A percentile compares a stretch with the other conserved stretches of the same genome.
Evolutionary conservation across 169 alveolate species (phyloP).

Genomic region (Theileria orientalis): DNA sequence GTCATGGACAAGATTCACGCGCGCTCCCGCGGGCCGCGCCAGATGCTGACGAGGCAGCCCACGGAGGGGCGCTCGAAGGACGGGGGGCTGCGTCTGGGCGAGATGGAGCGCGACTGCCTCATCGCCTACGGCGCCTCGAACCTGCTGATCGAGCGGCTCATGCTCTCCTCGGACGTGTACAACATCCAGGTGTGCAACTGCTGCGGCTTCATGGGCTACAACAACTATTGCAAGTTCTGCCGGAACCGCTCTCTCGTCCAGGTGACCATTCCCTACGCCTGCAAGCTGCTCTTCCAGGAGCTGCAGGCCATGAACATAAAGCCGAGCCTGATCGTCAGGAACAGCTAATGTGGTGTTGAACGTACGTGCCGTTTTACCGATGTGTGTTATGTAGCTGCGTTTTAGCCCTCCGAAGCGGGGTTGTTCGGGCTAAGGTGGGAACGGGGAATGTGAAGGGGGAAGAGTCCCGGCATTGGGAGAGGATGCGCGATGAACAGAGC

Average conservation of each 20-base stretch:
- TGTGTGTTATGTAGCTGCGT: not conserved
- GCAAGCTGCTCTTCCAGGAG: constrained; percentile 87
- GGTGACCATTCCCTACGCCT: constrained; percentile 93
- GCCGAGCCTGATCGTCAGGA: constrained; percentile 52
- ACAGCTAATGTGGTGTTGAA: constrained; percentile 44
- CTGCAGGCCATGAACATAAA: constrained; percentile 87
- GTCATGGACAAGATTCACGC: constrained; percentile 99
- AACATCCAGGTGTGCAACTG: constrained; percentile 92
- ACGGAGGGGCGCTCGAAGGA: constrained; percentile 99
- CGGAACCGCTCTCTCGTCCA: constrained; percentile 65
- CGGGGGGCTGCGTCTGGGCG: constrained; percentile 99
- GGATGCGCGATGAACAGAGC: no score
- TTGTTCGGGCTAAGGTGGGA: no score
- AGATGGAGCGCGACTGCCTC: constrained; percentile 99
- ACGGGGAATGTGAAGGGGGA: no score
- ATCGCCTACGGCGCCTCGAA: constrained; percentile 99
- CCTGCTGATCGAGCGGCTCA: constrained; percentile 95
- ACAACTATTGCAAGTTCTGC: constrained; percentile 92
- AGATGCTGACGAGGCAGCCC: constrained; percentile 98
- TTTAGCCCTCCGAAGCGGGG: no score
- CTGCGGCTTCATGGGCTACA: constrained; percentile 95
- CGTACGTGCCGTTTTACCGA: constrained; percentile 33
- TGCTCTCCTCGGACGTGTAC: constrained; percentile 95
- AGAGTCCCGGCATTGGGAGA: no score
- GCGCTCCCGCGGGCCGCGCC: constrained; percentile 98